phyloP scores from a whole-genome alignment of 2,329 filamentous ascomycete genomes.

The Paracoccidioides lutzii region DNA sequence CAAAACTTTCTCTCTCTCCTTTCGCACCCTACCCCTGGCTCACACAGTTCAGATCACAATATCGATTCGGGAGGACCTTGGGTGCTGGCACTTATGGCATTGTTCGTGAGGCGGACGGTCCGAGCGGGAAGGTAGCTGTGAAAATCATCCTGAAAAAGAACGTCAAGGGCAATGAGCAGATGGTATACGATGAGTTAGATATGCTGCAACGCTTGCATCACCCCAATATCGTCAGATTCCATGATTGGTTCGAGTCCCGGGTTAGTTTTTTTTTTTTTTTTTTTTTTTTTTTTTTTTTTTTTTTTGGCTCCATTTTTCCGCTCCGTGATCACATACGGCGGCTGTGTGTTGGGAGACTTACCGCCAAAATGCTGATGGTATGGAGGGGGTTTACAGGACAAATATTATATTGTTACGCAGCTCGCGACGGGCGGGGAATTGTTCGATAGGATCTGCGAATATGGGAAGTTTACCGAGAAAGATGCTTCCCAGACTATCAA shows the following conservation, averaged over 20 bases:
- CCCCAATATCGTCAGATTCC: slow-evolving; percentile 90
- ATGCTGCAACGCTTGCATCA: slow-evolving; percentile 87
- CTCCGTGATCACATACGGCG: too few relatives aligned
- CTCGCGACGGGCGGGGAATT: slow-evolving; percentile 90
- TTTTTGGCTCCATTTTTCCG: too few relatives aligned
- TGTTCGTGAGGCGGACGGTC: slow-evolving; percentile 83
- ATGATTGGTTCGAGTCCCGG: slow-evolving; percentile 98
- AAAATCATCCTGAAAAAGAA: slow-evolving; percentile 99
- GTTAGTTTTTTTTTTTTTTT: slow-evolving; percentile 39
- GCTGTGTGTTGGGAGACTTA: too few relatives aligned
- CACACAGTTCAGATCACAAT: slow-evolving; percentile 52
- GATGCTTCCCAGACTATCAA: slow-evolving; percentile 92
- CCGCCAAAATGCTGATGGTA: too few relatives aligned
- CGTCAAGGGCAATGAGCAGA: slow-evolving; percentile 93
- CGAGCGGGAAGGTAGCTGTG: slow-evolving; percentile 76
- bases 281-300: too few relatives aligned
- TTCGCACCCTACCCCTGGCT: neutral
- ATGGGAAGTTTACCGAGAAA: slow-evolving; percentile 96
- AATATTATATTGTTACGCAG: slow-evolving; percentile 98
- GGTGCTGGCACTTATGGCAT: slow-evolving; percentile 98
- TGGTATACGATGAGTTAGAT: slow-evolving; percentile 95
- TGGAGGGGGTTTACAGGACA: slow-evolving; percentile 51
- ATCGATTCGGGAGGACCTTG: slow-evolving; percentile 83
- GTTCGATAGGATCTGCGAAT: slow-evolving; percentile 95
- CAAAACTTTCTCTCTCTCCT: too few relatives aligned